Evolutionary conservation across 139 green algal genomes (phyloP).

Genomic region (Asterochloris erici): DNA sequence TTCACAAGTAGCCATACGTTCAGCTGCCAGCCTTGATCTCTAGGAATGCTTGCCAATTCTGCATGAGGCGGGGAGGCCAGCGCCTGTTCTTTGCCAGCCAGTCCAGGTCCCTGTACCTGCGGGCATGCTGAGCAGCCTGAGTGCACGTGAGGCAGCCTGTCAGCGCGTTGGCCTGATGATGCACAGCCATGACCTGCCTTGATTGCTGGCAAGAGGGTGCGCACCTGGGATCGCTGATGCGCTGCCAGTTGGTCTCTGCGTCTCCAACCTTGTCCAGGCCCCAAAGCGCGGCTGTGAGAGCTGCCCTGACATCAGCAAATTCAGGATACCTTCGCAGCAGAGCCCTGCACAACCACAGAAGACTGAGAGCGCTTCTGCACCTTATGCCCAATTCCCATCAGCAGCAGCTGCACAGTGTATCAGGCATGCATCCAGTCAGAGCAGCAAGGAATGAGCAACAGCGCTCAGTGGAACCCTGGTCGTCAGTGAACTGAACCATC

Average conservation of each 20-base stretch:
- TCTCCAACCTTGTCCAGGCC: constrained; percentile 61
- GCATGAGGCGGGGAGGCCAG: constrained; percentile 68
- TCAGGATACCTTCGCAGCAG: constrained; percentile 78
- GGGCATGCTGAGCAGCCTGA: not conserved
- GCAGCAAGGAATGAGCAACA: not conserved
- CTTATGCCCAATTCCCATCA: not conserved
- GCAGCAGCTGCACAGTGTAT: not conserved
- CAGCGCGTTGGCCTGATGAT: not conserved
- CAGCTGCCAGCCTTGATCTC: constrained; percentile 47
- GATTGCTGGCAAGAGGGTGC: not conserved
- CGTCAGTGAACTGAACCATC: not conserved
- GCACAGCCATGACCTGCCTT: constrained; percentile 1
- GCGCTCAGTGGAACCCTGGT: not conserved
- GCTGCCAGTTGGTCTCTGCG: constrained; percentile 69
- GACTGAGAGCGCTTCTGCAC: not conserved
- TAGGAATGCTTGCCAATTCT: constrained; percentile 61
- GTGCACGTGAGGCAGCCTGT: not conserved
- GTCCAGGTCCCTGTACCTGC: constrained; percentile 45
- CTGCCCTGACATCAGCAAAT: constrained; percentile 79
- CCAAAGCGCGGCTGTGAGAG: constrained; percentile 79
- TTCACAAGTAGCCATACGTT: constrained; percentile 2
- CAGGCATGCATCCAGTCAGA: not conserved
- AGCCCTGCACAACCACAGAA: constrained; percentile 19
- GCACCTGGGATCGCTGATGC: constrained; percentile 36
- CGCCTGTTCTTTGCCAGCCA: constrained; percentile 64